phyloP scores from a whole-genome alignment of 371 early-diverging fungal genomes.

The Furculomyces boomerangus region DNA sequence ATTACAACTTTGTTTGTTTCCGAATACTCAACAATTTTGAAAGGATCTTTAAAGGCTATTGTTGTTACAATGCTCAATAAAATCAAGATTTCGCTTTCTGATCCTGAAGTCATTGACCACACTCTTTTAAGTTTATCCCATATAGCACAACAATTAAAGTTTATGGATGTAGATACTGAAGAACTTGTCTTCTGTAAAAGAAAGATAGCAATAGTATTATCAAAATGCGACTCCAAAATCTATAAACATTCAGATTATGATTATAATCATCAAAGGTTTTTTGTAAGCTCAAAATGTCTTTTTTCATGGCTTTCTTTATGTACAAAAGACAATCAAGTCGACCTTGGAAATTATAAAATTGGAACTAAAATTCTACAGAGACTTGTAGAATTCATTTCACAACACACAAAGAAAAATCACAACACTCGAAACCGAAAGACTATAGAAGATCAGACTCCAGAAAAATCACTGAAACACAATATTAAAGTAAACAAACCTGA shows the following conservation, averaged over 20 bases:
- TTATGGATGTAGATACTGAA: neutral
- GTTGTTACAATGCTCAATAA: neutral
- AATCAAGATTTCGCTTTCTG: neutral
- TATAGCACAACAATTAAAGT: neutral
- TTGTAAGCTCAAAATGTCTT: conserved; percentile 1
- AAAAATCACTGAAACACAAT: neutral
- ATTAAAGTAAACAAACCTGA: neutral
- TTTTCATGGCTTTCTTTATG: neutral
- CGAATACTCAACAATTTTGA: neutral
- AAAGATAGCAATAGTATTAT: neutral
- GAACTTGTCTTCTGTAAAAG: neutral
- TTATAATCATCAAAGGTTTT: conserved; percentile 1
- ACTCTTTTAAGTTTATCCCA: neutral
- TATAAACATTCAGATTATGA: conserved; percentile 1
- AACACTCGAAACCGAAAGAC: neutral
- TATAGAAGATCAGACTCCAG: neutral
- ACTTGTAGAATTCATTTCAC: neutral
- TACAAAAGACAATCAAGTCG: neutral
- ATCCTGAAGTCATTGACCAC: neutral
- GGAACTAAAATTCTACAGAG: neutral
- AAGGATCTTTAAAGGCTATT: neutral
- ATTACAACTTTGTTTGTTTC: neutral
- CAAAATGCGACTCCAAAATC: neutral
- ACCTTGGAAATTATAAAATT: neutral
- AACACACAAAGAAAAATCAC: neutral